A percentile compares a stretch with the other conserved stretches of the same genome.
Conservation (phyloP, 2,329 filamentous ascomycete species). For the Penicillium sp. region DNA sequence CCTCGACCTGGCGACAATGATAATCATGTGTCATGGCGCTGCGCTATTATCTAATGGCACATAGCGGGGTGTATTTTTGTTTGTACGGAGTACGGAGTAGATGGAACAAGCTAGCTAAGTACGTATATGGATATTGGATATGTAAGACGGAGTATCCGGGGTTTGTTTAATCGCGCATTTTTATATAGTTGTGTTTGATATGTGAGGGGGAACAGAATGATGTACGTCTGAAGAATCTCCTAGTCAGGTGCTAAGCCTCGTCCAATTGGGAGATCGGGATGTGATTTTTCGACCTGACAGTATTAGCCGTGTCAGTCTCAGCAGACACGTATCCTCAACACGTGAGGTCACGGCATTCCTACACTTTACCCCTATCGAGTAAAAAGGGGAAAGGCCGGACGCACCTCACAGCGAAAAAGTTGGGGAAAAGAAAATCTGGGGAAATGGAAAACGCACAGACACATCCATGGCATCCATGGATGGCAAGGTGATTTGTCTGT, state of each 20-base stretch:
- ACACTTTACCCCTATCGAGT: background rate
- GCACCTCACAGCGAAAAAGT: background rate
- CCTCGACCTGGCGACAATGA: conserved; percentile 11
- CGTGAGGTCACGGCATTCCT: background rate
- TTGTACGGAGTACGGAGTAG: background rate
- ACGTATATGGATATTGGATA: background rate
- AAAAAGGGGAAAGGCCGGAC: background rate
- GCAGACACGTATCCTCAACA: background rate
- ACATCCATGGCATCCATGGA: too few species aligned
- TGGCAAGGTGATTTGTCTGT: conserved; percentile 10
- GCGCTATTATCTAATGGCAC: conserved; percentile 18
- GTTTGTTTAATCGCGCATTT: conserved; percentile 1
- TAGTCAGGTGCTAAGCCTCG: background rate
- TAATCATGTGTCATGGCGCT: conserved; percentile 19
- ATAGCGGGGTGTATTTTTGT: background rate
- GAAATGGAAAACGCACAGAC: conserved; percentile 11
- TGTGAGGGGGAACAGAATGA: background rate
- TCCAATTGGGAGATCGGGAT: conserved; percentile 6
- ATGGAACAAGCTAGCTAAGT: background rate
- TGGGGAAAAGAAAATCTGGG: conserved; percentile 24
- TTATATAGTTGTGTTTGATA: background rate
- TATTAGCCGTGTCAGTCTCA: background rate
- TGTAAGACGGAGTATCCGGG: background rate
- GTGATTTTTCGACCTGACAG: background rate
- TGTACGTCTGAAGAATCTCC: background rate